Conservation (phyloP, 768 basidiomycete genomes). For the Suillus subluteus region DNA sequence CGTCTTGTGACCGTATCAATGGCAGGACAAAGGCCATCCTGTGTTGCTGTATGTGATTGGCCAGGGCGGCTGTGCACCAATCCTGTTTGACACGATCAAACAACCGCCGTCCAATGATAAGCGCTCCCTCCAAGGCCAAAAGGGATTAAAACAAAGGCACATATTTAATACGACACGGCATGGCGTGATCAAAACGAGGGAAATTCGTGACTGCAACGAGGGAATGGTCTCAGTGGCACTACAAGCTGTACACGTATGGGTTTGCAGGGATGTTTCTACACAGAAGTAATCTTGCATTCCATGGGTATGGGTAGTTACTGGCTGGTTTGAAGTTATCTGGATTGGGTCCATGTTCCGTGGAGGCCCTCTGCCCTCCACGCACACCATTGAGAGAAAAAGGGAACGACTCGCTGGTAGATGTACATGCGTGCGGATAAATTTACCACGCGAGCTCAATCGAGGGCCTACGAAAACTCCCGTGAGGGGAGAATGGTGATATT, state of each 20-base stretch:
- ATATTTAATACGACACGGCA: conserved; percentile 8
- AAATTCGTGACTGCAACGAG: conserved; percentile 13
- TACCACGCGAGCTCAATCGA: neutral
- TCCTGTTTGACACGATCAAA: neutral
- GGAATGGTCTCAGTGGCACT: neutral
- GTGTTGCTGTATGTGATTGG: neutral
- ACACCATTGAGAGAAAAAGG: conserved; percentile 4
- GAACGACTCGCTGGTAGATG: neutral
- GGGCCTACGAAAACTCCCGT: neutral
- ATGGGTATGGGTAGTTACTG: neutral
- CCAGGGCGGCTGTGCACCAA: neutral
- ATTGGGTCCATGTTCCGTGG: neutral
- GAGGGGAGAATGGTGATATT: conserved; percentile 2
- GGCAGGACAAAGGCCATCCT: neutral
- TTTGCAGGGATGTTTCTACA: neutral
- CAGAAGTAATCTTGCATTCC: neutral
- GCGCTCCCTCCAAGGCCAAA: conserved; percentile 2
- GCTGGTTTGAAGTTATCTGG: neutral
- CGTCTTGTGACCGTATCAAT: neutral
- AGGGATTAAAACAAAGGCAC: conserved; percentile 13
- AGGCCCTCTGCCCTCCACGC: conserved; percentile 8
- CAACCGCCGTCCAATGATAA: conserved; percentile 4
- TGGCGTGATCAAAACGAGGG: conserved; percentile 20
- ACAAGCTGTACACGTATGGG: neutral
- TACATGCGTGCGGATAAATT: neutral